Evolutionary conservation across 2,329 filamentous ascomycete genomes (phyloP), one percentile per base, ranked within the genome.

Genomic region (Cladophialophora exuberans): DNA sequence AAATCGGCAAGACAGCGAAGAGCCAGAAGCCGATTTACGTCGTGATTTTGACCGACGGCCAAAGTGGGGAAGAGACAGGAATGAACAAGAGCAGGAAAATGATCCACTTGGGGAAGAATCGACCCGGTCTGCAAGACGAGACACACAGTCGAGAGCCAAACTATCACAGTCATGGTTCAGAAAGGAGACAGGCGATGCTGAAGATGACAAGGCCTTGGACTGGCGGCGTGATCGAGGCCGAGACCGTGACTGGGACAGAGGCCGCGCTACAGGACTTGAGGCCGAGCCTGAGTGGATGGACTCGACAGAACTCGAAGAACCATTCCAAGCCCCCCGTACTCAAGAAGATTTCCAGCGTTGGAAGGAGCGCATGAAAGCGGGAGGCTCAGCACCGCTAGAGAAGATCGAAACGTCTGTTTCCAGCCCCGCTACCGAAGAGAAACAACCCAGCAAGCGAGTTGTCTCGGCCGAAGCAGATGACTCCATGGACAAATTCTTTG

Each of bases 321-420:
- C 58, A 4, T 61, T 56, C 30, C 83, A 87, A 65, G 82, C 80
- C 4, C n/a, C n/a, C n/a, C 88, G 90, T 65, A 96, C 91, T 1
- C 87, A 90, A 66, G 91, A 95, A 67, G 92, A 97, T 63, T 95
- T 97, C 71, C 87, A 95, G 73, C 89, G 89, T 63, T 97, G 93
- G 85, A 96, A 96, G 80, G 90, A 95, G 65, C 82, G 81, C 61
- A 95, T 95, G 90, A 93, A 89, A 71, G 85, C 85, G 33, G 83
- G 59, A 83, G 52, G 60, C 30, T 25, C 50, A 18, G 47, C 56
- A 7, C 39, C 53, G 5, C 17, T 35, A 20, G 54, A 60, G 1
- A 56, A 50, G 26, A 18, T 33, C 17, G 62, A 79, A 31, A 51
- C 51, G 9, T 30, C 53, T 44, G 42, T 62, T 64, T 23, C 60